Conservation (phyloP, 768 basidiomycete genomes). For the Lentinula detonsa region DNA sequence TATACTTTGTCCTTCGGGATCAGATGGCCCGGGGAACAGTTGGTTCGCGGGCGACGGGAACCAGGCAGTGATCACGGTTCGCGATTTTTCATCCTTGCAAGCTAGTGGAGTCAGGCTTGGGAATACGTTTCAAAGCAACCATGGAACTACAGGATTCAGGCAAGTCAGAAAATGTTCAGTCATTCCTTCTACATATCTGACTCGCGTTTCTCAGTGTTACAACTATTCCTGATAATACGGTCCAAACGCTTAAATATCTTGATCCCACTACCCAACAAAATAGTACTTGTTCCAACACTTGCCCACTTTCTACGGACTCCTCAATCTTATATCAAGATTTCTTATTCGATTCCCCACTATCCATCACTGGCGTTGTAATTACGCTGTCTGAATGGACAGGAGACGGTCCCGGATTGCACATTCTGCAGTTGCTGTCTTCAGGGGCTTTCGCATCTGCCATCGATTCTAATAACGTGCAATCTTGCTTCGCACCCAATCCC, state of each 20-base stretch:
- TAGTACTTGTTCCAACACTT: slow-evolving; percentile 67
- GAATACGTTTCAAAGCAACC: slow-evolving; percentile 78
- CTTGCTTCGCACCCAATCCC: slow-evolving; percentile 73
- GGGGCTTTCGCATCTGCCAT: slow-evolving; percentile 86
- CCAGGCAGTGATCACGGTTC: slow-evolving; percentile 67
- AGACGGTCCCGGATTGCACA: slow-evolving; percentile 72
- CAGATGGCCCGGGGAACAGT: slow-evolving; percentile 70
- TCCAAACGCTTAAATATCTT: slow-evolving; percentile 69
- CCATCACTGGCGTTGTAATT: slow-evolving; percentile 88
- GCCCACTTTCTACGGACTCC: slow-evolving; percentile 76
- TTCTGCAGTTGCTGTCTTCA: slow-evolving; percentile 88
- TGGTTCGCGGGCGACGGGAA: slow-evolving; percentile 81
- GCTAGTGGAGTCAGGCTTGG: slow-evolving; percentile 83
- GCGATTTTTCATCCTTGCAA: slow-evolving; percentile 67
- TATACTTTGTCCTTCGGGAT: slow-evolving; percentile 83
- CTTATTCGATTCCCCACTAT: slow-evolving; percentile 56
- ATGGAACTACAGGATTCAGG: slow-evolving; percentile 89
- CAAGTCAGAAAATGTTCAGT: slow-evolving; percentile 26
- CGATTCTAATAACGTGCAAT: slow-evolving; percentile 47
- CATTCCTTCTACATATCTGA: background rate
- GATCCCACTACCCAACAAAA: slow-evolving; percentile 74
- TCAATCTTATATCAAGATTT: slow-evolving; percentile 90
- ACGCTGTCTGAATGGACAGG: slow-evolving; percentile 75
- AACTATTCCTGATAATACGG: slow-evolving; percentile 84
- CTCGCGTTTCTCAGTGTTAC: slow-evolving; percentile 51